phyloP scores from a whole-genome alignment of 345 rosid species.

The Corchorus olitorius region DNA sequence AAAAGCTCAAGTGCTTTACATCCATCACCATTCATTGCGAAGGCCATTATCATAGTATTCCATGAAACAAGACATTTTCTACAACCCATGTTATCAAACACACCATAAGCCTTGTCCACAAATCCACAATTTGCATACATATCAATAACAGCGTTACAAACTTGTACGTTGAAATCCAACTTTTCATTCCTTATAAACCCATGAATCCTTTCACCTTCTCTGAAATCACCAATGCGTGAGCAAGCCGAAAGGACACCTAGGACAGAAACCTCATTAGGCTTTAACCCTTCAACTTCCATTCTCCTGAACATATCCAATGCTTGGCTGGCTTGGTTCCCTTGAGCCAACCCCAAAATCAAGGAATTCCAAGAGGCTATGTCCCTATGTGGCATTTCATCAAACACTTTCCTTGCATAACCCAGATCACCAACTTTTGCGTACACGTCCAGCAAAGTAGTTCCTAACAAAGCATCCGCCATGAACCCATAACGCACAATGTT shows the following conservation, averaged over 20 bases:
- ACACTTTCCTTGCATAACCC: conserved; percentile 51
- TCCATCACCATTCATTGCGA: conserved; percentile 82
- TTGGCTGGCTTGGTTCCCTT: conserved; percentile 58
- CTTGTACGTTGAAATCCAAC: conserved; percentile 60
- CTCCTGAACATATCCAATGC: conserved; percentile 63
- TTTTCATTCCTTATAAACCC: conserved; percentile 44
- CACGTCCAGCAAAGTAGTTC: conserved; percentile 72
- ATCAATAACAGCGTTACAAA: conserved; percentile 75
- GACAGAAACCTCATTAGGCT: conserved; percentile 70
- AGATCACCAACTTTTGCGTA: conserved; percentile 70
- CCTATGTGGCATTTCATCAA: conserved; percentile 68
- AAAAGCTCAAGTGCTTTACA: conserved; percentile 62
- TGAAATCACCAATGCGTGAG: conserved; percentile 71
- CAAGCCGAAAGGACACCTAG: conserved; percentile 83
- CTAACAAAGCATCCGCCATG: conserved; percentile 62
- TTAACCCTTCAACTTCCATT: conserved; percentile 52
- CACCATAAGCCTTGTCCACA: conserved; percentile 62
- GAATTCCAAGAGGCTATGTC: conserved; percentile 92
- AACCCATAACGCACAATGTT: conserved; percentile 58
- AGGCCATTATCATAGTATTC: conserved; percentile 92
- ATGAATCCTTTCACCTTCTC: conserved; percentile 62
- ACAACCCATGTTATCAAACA: conserved; percentile 53
- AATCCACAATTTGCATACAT: conserved; percentile 87
- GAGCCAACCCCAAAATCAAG: conserved; percentile 72
- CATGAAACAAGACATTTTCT: conserved; percentile 64